Evolutionary conservation across 768 basidiomycete genomes (phyloP).

Genomic region (Boletus speciosus): DNA sequence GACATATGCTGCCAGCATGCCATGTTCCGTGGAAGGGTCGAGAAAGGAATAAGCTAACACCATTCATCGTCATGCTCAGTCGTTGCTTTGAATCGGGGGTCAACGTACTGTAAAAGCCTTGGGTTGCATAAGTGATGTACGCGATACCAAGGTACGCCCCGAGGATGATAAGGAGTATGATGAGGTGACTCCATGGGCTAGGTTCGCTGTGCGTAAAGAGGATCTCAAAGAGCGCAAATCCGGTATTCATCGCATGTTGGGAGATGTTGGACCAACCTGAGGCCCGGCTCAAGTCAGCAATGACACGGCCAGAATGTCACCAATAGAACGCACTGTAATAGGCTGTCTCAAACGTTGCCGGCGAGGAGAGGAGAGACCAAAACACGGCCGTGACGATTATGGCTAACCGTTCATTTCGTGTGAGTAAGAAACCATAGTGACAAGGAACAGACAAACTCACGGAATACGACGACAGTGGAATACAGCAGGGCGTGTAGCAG

Average conservation of each 20-base stretch:
- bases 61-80: conserved; percentile 1
- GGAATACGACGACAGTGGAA: conserved; percentile 50
- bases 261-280: conserved; percentile 59
- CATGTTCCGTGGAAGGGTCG: conserved; percentile 43
- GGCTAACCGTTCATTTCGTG: conserved; percentile 36
- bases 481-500: conserved; percentile 53
- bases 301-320: neutral
- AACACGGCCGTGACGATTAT: conserved; percentile 61
- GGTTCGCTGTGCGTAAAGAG: conserved; percentile 50
- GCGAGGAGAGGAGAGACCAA: conserved; percentile 52
- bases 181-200: conserved; percentile 50
- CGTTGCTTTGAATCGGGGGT: neutral
- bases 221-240: conserved; percentile 57
- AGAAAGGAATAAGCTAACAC: conserved; percentile 64
- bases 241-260: conserved; percentile 56
- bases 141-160: conserved; percentile 61
- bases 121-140: conserved; percentile 59
- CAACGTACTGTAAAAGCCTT: conserved; percentile 61
- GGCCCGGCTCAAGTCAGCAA: neutral
- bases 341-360: conserved; percentile 38
- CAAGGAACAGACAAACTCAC: conserved; percentile 38
- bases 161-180: conserved; percentile 47
- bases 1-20: conserved; percentile 57
- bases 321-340: conserved; percentile 36
- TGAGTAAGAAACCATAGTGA: neutral